Evolutionary conservation across 192 early-diverging fungal genomes (phyloP), one percentile per base, ranked within the genome.

Genomic region (Umbelopsis sp.): DNA sequence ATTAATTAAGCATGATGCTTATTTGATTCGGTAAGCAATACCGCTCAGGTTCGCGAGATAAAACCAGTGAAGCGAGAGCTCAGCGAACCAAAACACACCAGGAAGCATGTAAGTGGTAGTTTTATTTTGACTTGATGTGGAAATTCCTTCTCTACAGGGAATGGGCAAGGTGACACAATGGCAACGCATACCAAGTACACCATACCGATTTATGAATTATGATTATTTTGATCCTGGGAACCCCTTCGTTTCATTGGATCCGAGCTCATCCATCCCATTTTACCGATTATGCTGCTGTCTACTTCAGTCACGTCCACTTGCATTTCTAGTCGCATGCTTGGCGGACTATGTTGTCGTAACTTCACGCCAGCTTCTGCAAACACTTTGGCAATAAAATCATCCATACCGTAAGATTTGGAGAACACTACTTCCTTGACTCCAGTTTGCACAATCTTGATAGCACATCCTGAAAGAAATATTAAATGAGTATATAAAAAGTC

Each of bases 341-440:
- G 90, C 21, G 90, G 87, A 2, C 87, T 84, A 77, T 94, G 90
- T 75, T 94, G 91, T 59, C 94, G 81, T 52, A 98, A 78, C 36
- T 82, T 84, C 8, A 99, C 86, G 0, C 89, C 87, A 0, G 96
- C 98, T 70, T 96, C 93, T 34, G 82, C 71, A 56, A 99, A 93
- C 71, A 99, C 82, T 54, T 83, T 84, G 17, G 87, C 81, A 5
- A 96, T 94, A 74, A 94, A 76, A 10, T 91, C 88, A 76, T 99
- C 97, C 96, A 98, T 96, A 1, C 95, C 94, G 72, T 99, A 99
- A 16, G 91, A 90, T 71, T 90, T 90, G 6, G 88, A 87, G 66
- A 97, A 99, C 14, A 99, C 95, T 0, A 99, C 98, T 69, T 94
- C 90, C 54, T 84, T 86, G 34, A 99, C 88, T 6, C 97, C 97